Percentiles rank a stretch among this genome's conserved stretches.
Conservation (phyloP, 371 early-diverging fungal species). For the Mucor plumbeus region DNA sequence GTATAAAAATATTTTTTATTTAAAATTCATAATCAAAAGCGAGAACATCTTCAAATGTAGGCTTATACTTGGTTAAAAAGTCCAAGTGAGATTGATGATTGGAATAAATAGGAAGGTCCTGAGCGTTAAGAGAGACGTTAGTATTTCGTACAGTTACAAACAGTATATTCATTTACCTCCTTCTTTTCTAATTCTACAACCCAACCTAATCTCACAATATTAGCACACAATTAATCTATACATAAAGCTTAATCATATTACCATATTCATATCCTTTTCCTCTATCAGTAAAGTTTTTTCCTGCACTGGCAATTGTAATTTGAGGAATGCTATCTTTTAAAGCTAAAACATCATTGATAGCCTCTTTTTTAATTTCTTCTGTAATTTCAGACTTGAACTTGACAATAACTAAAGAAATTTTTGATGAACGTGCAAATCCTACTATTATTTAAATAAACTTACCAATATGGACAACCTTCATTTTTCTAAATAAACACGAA, state of each 20-base stretch:
- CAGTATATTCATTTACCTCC: conserved; percentile 34
- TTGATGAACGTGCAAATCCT: not conserved
- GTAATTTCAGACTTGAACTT: conserved; percentile 52
- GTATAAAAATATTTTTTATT: conserved; percentile 13
- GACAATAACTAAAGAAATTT: conserved; percentile 36
- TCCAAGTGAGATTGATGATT: conserved; percentile 39
- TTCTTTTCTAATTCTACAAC: conserved; percentile 50
- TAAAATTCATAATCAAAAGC: conserved; percentile 50
- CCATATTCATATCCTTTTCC: conserved; percentile 53
- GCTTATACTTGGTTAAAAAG: conserved; percentile 40
- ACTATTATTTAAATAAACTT: conserved; percentile 7
- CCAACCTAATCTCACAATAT: conserved; percentile 38
- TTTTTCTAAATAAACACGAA: not conserved
- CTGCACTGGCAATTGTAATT: conserved; percentile 40
- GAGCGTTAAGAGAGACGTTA: not conserved
- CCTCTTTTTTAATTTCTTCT: conserved; percentile 29
- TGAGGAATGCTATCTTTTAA: conserved; percentile 47
- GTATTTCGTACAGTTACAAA: not conserved
- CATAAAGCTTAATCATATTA: not conserved
- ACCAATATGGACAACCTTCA: conserved; percentile 49
- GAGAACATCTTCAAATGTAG: conserved; percentile 44
- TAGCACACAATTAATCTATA: not conserved
- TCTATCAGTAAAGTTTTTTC: conserved; percentile 55
- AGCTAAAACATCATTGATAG: conserved; percentile 29
- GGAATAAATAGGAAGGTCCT: conserved; percentile 44